Evolutionary conservation across 495 filamentous ascomycete genomes (phyloP), one percentile per base, ranked within the genome.

Genomic region (Lentithecium fluviatile): DNA sequence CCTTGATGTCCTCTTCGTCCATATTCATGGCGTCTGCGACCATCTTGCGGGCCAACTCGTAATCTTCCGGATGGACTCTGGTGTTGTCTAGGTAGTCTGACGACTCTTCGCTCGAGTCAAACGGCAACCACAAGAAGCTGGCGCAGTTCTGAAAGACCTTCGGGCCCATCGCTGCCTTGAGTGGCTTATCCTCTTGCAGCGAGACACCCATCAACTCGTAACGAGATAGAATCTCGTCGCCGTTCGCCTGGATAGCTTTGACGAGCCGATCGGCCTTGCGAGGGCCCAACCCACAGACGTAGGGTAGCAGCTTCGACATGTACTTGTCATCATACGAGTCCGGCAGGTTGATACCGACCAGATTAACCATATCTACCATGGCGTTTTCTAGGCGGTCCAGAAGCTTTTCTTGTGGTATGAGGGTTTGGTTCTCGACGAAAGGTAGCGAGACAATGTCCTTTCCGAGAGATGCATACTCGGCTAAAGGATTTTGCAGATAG

Each of bases 281-380:
- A 26, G 88, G 90, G n/a, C 94, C 94, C 32, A 98, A 81, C 57
- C 94, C 94, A 65, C 88, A 92, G 23, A 98, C 83, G 68, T 92
- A 97, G 10, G 90, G 94, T 11, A 98, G 79, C 6, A 98, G 81
- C 61, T 91, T 91, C 29, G 91, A 91, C 4, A 86, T 87, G 67
- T 91, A 88, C 1, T 80, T 69, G 67, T 96, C 88, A 23, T 76
- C 78, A 32, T 95, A 84, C 10, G 94, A 91, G 52, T 96, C 91
- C 67, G 96, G 96, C 68, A 97, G 85, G 62, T 97, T 88, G 20
- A 98, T 91, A 59, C 94, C 94, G 54, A 90, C 88, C 10, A 98
- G 81, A 71, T 98, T 98, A 66, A 98, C 94, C 85, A 95, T 96
- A 69, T 98, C 95, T 5, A 97, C 92, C 82, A 98, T 86, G 19